Conservation (phyloP, 495 filamentous ascomycete genomes). For the Jackrogersella minutella region DNA sequence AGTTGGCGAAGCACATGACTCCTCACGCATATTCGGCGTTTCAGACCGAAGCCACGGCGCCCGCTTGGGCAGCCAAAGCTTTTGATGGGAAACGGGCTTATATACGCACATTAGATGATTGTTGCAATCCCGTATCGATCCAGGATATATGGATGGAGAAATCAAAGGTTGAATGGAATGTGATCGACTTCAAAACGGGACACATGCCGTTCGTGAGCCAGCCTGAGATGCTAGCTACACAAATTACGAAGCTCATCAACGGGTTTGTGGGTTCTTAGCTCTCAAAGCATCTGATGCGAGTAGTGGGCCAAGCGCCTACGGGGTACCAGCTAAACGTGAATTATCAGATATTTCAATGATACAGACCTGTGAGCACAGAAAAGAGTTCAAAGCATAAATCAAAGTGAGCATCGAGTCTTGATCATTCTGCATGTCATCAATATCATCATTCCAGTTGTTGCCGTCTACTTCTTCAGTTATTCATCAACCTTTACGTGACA, state of each 20-base stretch:
- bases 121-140: neutral
- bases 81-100: slow-evolving; percentile 11
- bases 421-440: too few species aligned
- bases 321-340: neutral
- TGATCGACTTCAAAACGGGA: slow-evolving; percentile 6
- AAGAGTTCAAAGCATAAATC: too few species aligned
- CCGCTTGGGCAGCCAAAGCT: neutral
- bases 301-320: neutral
- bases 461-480: too few species aligned
- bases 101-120: neutral
- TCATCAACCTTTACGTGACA: too few species aligned
- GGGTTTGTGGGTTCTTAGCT: neutral
- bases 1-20: neutral
- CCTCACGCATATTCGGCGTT: neutral
- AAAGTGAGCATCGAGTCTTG: too few species aligned
- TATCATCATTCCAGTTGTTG: too few species aligned
- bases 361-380: too few species aligned
- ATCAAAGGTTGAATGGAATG: slow-evolving; percentile 3
- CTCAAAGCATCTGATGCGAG: neutral
- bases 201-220: slow-evolving; percentile 13
- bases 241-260: neutral
- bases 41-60: slow-evolving; percentile 2
- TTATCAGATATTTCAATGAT: neutral
- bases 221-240: neutral
- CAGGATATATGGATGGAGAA: neutral